Evolutionary conservation across 2,329 filamentous ascomycete species (phyloP), one percentile per base, ranked within the genome.

Genomic region (Aspergillus sp.): DNA sequence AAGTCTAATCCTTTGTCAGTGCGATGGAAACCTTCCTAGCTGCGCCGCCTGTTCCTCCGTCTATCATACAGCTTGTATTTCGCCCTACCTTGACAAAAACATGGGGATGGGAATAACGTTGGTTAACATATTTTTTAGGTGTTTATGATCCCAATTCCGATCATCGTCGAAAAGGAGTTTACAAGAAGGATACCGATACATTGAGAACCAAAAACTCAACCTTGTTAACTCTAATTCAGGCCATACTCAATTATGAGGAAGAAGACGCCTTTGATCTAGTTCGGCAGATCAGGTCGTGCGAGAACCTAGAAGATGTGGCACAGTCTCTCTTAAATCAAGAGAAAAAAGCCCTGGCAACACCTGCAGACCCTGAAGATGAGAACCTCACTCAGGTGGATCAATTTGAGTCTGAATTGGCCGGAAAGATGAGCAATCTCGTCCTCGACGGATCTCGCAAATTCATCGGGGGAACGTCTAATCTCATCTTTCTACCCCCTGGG

Each of bases 31-130:
- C 56, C 82, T 90, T 5, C 93, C 93, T 6, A 93, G 90, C 67
- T 98, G 95, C 72, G 93, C 93, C 7, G 93, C 95, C n/a, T 99
- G 95, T 76, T 87, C 90, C 61, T 96, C 92, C 66, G 93, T 98
- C 55, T 98, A 99, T 72, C 74, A 77, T 62, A 77, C 75, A 9
- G 68, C 73, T 48, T 78, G 75, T 77, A 70, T 44, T 66, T 62
- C 43, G 27, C n/a, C 33, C 7, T 39, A 6, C 19, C 12, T 9
- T 19, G 44, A 24, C 14, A 23, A 2, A 14, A 17, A 3, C 40
- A 15, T n/a, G 35, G 35, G 35, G 14, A n/a, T 37, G 15, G 35
- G 35, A 33, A 5, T 31, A 14, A n/a, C 11, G 35, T 15, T 35
- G 27, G 35, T 57, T 70, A 57, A 67, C 60, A 27, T 53, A 59